phyloP scores from a whole-genome alignment of 257 asterid species.

The Osmanthus fragrans region DNA sequence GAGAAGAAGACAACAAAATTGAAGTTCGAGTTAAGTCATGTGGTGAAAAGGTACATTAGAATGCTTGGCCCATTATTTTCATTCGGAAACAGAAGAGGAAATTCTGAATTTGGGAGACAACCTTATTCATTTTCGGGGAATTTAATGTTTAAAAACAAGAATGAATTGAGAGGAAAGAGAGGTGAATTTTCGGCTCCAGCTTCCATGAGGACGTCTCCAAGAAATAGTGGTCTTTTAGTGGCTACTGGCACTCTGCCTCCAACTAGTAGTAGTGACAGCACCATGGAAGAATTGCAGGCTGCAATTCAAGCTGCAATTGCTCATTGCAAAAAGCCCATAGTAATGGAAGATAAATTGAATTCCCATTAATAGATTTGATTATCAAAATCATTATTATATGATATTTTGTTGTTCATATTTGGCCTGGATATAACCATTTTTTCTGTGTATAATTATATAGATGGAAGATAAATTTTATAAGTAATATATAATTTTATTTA shows the following conservation, averaged over 20 bases:
- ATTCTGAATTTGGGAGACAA: conserved; percentile 31
- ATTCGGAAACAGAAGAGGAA: conserved; percentile 26
- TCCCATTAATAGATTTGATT: conserved; percentile 10
- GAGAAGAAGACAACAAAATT: conserved; percentile 39
- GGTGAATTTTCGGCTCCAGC: conserved; percentile 79
- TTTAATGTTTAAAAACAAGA: conserved; percentile 44
- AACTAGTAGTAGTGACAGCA: conserved; percentile 48
- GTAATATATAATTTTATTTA: too few species aligned
- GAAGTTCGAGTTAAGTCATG: conserved; percentile 50
- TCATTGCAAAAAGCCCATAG: conserved; percentile 63
- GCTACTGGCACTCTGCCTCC: conserved; percentile 39
- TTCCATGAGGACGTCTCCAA: conserved; percentile 71
- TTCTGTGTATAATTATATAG: neutral
- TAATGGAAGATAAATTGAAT: conserved; percentile 29
- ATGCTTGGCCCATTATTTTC: conserved; percentile 60
- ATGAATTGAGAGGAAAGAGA: conserved; percentile 43
- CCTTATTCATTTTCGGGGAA: conserved; percentile 66
- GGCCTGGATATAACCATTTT: neutral
- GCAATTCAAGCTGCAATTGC: conserved; percentile 74
- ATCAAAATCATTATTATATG: too few species aligned
- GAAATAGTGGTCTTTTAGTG: conserved; percentile 71
- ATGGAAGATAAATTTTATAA: too few species aligned
- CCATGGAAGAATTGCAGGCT: conserved; percentile 91
- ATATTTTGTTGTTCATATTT: too few species aligned
- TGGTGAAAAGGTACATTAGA: conserved; percentile 60